Percentiles rank a stretch among this genome's conserved stretches.
phyloP scores from a whole-genome alignment of 257 asterid genomes.

The Solanum arcanum region DNA sequence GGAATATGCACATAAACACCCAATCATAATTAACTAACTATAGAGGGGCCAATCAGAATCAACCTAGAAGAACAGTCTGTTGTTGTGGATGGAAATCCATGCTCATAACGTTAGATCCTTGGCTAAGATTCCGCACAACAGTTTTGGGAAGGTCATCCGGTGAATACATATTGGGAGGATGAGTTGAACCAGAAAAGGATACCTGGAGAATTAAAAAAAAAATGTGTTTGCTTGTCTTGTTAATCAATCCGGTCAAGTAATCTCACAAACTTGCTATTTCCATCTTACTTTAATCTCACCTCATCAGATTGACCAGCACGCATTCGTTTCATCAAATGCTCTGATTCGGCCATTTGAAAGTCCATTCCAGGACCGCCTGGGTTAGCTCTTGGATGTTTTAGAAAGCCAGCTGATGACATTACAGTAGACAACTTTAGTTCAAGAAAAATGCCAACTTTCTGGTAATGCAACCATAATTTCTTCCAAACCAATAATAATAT shows the following conservation, averaged over 20 bases:
- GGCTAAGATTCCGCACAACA: slow-evolving; percentile 73
- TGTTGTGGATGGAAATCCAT: slow-evolving; percentile 98
- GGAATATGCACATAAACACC: neutral
- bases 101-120: slow-evolving; percentile 97
- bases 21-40: neutral
- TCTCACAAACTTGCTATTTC: neutral
- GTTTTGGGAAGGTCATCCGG: slow-evolving; percentile 94
- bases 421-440: neutral
- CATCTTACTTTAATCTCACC: slow-evolving; percentile 24
- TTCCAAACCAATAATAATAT: neutral
- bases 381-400: slow-evolving; percentile 83
- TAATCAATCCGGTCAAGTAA: neutral
- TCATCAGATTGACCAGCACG: slow-evolving; percentile 81
- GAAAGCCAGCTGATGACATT: slow-evolving; percentile 49
- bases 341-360: slow-evolving; percentile 79
- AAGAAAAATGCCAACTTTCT: neutral
- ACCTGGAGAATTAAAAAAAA: slow-evolving; percentile 33
- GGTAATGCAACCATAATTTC: neutral
- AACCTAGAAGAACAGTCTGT: slow-evolving; percentile 93
- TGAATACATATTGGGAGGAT: slow-evolving; percentile 58
- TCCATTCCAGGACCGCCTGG: slow-evolving; percentile 77
- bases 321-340: slow-evolving; percentile 78
- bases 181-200: slow-evolving; percentile 78
- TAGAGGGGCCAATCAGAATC: neutral
- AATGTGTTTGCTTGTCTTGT: neutral